Base-by-base conservation (phyloP, 2,329 filamentous ascomycete genomes). In the Xylariaceae sp. region DNA sequence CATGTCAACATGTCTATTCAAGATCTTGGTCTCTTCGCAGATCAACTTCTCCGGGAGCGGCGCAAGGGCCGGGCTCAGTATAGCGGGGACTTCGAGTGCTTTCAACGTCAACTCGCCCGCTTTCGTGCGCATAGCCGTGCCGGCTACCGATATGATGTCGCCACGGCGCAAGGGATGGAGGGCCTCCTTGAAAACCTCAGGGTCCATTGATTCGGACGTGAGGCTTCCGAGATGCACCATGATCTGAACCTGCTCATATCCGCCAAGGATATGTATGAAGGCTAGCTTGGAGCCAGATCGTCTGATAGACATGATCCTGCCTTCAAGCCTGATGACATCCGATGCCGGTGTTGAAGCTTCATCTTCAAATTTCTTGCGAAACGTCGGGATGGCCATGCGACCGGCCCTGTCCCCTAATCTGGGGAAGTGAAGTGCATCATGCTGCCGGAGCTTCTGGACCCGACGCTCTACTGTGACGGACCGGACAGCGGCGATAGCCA, bases 1-100 rank as follows among this genome's bases (percentile, higher is more conserved):
- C 74, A 96, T 85, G 73, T 97, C 90, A 45, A 96, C 82, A 75
- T 97, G 92, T 18, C 91, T 90, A 66, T 88, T 85, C 63, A 88
- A 84, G 45, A 88, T 86, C 65, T 85, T 85, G 42, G 84, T 88
- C 72, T 93, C 89, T 48, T 84, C 80, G 70, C 92, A 86, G 52
- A 81, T 80, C 52, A 95, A 77, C 57, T 81, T 81, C 39, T 86
- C 79, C 0, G 94, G 94, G 11, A 96, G 80, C 64, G 88, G 86
- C 66, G 93, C 89, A 61, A 97, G 79, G 66, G 88, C 87, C 0
- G 92, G 92, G 11, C 90, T 84, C 51, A 96, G 76, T 9, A 96
- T 77, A 51, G 82, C 76, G 3, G 93, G 93, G 10, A 95, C 73
- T 53, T 83, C 75, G 2, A 77, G 82, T 10, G 87, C 89, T 48